Evolutionary conservation across 768 basidiomycete species (phyloP).

Genomic region (Termitomyces sp.): DNA sequence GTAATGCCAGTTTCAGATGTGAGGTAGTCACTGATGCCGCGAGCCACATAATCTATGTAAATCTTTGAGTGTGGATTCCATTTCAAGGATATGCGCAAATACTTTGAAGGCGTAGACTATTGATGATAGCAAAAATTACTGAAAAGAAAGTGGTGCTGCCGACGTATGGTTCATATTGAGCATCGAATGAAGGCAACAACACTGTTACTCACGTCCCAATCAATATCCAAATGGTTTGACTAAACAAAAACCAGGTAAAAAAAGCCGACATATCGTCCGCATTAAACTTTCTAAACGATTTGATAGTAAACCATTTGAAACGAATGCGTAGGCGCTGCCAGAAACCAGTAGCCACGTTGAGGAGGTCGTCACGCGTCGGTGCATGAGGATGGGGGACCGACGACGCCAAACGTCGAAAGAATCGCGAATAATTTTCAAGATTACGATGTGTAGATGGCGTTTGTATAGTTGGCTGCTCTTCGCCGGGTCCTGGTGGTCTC

Average conservation of each 20-base stretch:
- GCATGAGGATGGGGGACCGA: conserved; percentile 75
- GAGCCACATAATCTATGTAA: conserved; percentile 74
- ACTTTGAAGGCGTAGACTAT: conserved; percentile 87
- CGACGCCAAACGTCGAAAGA: conserved; percentile 75
- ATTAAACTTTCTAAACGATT: conserved; percentile 92
- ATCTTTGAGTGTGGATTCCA: conserved; percentile 5
- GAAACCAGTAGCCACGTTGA: conserved; percentile 84
- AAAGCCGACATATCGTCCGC: conserved; percentile 97
- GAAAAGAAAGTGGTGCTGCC: conserved; percentile 92
- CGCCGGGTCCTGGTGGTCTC: conserved; percentile 1
- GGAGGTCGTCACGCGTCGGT: conserved; percentile 87
- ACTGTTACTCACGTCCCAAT: conserved; percentile 78
- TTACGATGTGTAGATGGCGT: conserved; percentile 21
- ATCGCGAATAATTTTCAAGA: conserved; percentile 73
- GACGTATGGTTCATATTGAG: not conserved
- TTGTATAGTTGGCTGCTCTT: conserved; percentile 6
- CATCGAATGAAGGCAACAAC: not conserved
- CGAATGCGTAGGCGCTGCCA: conserved; percentile 87
- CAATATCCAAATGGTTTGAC: conserved; percentile 94
- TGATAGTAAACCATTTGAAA: conserved; percentile 98
- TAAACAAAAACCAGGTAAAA: conserved; percentile 92
- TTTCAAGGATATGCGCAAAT: conserved; percentile 1
- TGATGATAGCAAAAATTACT: conserved; percentile 84
- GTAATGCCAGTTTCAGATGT: conserved; percentile 92
- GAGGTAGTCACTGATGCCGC: conserved; percentile 87